Conservation (phyloP, 148 eudicot species). For the Amaranthus palmeri region DNA sequence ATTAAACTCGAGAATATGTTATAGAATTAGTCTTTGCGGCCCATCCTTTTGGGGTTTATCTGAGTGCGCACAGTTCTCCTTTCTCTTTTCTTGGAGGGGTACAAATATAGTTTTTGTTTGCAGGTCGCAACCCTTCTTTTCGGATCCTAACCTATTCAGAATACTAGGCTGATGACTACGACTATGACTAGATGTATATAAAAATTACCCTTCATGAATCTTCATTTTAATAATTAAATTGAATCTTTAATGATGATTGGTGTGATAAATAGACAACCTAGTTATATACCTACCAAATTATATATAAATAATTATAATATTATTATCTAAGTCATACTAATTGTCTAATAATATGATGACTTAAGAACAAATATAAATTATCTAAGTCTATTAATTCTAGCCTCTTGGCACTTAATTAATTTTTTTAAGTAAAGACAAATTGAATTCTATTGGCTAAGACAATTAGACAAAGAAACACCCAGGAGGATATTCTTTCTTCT, state of each 20-base stretch:
- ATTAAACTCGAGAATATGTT: no score
- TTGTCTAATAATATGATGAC: no score
- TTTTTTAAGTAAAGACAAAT: conserved; percentile 7
- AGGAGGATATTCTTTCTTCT: conserved; percentile 13
- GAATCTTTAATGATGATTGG: neutral
- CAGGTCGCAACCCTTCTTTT: no score
- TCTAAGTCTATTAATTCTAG: conserved; percentile 11
- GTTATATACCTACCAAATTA: neutral
- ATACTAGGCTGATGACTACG: no score
- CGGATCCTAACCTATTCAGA: no score
- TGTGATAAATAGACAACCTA: neutral
- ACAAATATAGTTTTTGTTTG: no score
- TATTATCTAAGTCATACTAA: neutral
- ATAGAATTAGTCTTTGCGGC: no score
- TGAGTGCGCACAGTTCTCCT: no score
- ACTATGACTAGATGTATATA: no score
- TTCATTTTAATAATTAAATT: conserved; percentile 7
- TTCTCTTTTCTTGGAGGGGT: no score
- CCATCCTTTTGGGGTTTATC: no score
- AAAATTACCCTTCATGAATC: neutral
- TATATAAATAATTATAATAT: neutral
- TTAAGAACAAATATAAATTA: neutral
- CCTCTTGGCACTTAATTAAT: neutral
- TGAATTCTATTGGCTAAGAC: conserved; percentile 17
- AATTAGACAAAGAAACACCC: conserved; percentile 13